phyloP scores from a whole-genome alignment of 139 green algal genomes.

The Axilococcus clingmanii region DNA sequence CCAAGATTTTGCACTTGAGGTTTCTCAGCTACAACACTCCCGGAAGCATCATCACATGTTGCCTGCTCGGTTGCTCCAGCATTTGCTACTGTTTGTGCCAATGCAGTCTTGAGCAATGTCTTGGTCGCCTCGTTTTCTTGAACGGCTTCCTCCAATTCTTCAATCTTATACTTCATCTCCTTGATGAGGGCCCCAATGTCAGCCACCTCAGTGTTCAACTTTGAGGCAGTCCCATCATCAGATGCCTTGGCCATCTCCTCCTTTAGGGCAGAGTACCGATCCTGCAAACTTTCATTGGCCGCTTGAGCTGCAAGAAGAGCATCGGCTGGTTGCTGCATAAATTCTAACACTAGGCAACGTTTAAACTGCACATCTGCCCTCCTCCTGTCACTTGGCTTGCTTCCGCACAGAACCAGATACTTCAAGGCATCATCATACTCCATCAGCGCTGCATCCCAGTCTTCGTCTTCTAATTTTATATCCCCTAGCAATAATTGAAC shows the following conservation, averaged over 20 bases:
- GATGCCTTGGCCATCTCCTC: background rate
- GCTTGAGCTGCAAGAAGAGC: constrained; percentile 12
- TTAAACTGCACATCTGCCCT: constrained; percentile 45
- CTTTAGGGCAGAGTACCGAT: background rate
- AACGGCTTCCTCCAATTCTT: constrained; percentile 24
- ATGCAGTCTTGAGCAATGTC: constrained; percentile 18
- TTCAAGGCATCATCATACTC: constrained; percentile 21
- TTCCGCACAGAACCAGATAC: constrained; percentile 5
- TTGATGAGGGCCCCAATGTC: constrained; percentile 25
- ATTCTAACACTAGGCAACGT: constrained; percentile 34
- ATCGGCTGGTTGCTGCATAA: constrained; percentile 24
- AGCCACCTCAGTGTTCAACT: constrained; percentile 6
- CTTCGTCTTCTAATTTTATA: constrained; percentile 35
- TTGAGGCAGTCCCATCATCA: background rate
- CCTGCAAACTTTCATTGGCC: background rate
- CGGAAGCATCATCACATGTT: background rate
- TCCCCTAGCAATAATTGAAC: constrained; percentile 41
- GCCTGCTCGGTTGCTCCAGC: background rate
- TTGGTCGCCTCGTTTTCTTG: constrained; percentile 24
- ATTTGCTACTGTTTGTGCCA: constrained; percentile 12
- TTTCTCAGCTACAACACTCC: background rate
- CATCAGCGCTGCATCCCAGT: constrained; percentile 28
- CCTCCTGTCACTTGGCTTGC: constrained; percentile 15
- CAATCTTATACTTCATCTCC: constrained; percentile 36
- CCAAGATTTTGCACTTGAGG: constrained; percentile 29